A percentile compares a stretch with the other conserved stretches of the same genome.
phyloP scores from a whole-genome alignment of 2,329 filamentous ascomycete genomes.

The Albophoma yamanashiensis region DNA sequence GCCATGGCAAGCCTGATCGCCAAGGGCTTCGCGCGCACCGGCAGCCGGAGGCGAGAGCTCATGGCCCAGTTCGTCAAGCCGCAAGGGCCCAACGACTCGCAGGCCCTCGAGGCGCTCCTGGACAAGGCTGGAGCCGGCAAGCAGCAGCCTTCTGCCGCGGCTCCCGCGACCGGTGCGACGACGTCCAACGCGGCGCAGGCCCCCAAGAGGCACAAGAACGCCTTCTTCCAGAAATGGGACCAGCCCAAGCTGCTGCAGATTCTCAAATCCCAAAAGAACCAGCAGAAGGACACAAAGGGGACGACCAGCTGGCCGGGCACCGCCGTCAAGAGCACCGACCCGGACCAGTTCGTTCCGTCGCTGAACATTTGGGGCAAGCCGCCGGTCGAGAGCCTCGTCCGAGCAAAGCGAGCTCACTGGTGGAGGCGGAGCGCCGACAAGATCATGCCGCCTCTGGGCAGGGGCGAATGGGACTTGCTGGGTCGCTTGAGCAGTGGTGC shows the following conservation, averaged over 20 bases:
- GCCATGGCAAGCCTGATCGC: conserved; percentile 38
- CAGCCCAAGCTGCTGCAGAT: conserved; percentile 30
- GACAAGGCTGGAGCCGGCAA: conserved; percentile 1
- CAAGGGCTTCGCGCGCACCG: conserved; percentile 41
- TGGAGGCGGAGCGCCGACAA: conserved; percentile 35
- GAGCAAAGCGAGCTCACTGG: conserved; percentile 33
- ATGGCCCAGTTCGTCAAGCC: conserved; percentile 25
- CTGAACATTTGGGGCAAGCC: conserved; percentile 40
- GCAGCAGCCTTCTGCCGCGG: not conserved
- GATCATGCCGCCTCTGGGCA: conserved; percentile 42
- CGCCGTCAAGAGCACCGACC: conserved; percentile 19
- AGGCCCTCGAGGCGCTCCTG: conserved; percentile 25
- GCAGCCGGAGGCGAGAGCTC: conserved; percentile 39
- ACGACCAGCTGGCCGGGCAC: conserved; percentile 13
- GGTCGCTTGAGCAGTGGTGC: conserved; percentile 31
- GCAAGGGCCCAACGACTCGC: conserved; percentile 27
- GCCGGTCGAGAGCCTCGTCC: conserved; percentile 23
- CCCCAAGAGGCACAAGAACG: conserved; percentile 7
- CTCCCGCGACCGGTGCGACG: not conserved
- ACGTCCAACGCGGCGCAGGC: not conserved
- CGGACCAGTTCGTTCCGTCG: conserved; percentile 24
- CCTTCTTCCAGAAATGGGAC: conserved; percentile 40
- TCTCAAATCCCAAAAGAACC: conserved; percentile 28
- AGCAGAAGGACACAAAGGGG: conserved; percentile 14
- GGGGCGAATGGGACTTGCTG: conserved; percentile 45